Conservation (phyloP, 2,329 filamentous ascomycete genomes). For the Stagonosporopsis rhizophila region DNA sequence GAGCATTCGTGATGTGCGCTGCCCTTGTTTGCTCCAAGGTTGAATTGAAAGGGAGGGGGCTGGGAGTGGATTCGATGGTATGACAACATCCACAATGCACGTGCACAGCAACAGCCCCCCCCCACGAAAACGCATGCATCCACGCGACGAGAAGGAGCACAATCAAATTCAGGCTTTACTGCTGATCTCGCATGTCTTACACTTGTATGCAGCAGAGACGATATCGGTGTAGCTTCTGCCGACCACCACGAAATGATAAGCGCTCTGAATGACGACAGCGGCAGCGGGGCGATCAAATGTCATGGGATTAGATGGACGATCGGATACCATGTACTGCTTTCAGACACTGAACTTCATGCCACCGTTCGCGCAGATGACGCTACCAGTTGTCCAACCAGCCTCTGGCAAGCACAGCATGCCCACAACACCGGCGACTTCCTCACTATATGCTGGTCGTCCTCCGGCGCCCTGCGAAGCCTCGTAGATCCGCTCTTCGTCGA, state of each 20-base stretch:
- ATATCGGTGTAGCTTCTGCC: neutral
- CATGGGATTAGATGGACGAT: neutral
- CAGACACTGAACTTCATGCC: constrained; percentile 63
- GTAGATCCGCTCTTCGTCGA: constrained; percentile 66
- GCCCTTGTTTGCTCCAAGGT: neutral
- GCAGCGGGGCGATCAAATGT: neutral
- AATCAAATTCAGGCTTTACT: neutral
- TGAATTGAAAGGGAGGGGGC: constrained; percentile 12
- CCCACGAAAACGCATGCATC: neutral
- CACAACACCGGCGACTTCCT: constrained; percentile 77
- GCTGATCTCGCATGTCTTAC: neutral
- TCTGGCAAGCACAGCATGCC: constrained; percentile 77
- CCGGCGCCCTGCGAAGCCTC: constrained; percentile 56
- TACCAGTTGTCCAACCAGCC: constrained; percentile 78
- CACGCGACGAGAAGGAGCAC: no score
- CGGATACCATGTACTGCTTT: neutral
- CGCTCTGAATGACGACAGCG: neutral
- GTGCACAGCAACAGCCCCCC: constrained; percentile 3
- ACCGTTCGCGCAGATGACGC: constrained; percentile 81
- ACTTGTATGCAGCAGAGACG: neutral
- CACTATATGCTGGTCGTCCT: constrained; percentile 65
- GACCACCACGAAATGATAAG: neutral
- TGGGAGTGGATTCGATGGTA: constrained; percentile 5
- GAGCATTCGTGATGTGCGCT: neutral
- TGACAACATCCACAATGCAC: constrained; percentile 7